phyloP scores from a whole-genome alignment of 1,284 basidiomycete genomes.

The Pseudozyma sp. region DNA sequence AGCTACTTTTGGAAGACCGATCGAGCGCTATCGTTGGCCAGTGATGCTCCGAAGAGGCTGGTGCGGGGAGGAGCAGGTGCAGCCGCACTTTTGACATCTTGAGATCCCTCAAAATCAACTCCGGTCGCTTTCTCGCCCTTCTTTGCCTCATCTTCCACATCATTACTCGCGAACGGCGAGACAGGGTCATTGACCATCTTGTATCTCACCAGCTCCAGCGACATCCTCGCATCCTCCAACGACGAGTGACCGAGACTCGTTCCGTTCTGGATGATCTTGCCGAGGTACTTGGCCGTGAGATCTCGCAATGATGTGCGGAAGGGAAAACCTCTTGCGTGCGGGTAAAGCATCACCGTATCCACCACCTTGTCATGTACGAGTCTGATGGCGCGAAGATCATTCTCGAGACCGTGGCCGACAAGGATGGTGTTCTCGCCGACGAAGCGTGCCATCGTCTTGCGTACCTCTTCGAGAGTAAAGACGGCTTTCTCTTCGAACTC shows the following conservation, averaged over 20 bases:
- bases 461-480: conserved; percentile 45
- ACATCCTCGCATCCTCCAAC: conserved; percentile 61
- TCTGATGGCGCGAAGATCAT: conserved; percentile 62
- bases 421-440: conserved; percentile 59
- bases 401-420: conserved; percentile 66
- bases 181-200: conserved; percentile 48
- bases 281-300: conserved; percentile 54
- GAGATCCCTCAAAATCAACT: conserved; percentile 15
- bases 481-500: conserved; percentile 51
- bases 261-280: conserved; percentile 63
- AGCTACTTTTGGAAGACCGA: conserved; percentile 38
- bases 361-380: conserved; percentile 59
- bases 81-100: neutral
- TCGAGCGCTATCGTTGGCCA: conserved; percentile 41
- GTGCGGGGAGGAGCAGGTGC: conserved; percentile 17
- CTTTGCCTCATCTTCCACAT: neutral
- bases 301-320: conserved; percentile 61
- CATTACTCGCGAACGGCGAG: conserved; percentile 30
- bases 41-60: conserved; percentile 37
- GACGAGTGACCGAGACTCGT: conserved; percentile 59
- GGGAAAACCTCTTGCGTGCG: conserved; percentile 62
- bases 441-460: conserved; percentile 52
- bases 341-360: conserved; percentile 63
- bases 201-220: conserved; percentile 56
- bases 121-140: conserved; percentile 23